These are phyloP conservation scores for Tetracladium maxilliforme DNA, from an alignment of 2,329 filamentous ascomycete species.

Conservation along the genomic window DNA sequence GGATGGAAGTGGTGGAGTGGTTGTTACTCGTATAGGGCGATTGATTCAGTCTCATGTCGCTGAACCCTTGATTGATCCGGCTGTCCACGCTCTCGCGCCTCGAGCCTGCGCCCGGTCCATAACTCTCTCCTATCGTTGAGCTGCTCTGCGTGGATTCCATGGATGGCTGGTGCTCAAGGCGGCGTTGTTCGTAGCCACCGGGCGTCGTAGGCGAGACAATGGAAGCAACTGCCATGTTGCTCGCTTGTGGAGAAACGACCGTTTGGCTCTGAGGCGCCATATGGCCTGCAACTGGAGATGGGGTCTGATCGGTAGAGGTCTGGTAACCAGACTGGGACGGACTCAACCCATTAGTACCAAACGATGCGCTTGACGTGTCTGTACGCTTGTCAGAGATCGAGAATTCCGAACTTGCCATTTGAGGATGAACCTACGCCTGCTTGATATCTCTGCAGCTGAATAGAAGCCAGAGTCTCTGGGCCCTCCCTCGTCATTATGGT, in stretches of 20 bases:
- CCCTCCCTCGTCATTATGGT: too few relatives aligned
- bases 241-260: slow-evolving; percentile 37
- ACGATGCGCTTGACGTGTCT: too few relatives aligned
- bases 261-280: slow-evolving; percentile 27
- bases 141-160: slow-evolving; percentile 25
- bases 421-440: too few relatives aligned
- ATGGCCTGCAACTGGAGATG: slow-evolving; percentile 34
- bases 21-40: slow-evolving; percentile 68
- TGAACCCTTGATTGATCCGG: slow-evolving; percentile 58
- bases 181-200: slow-evolving; percentile 13
- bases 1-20: slow-evolving; percentile 61
- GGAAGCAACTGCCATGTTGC: slow-evolving; percentile 51
- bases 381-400: too few relatives aligned
- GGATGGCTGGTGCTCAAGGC: slow-evolving; percentile 17
- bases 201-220: slow-evolving; percentile 47
- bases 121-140: slow-evolving; percentile 13
- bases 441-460: too few relatives aligned
- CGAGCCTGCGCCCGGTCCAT: slow-evolving; percentile 16
- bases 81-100: slow-evolving; percentile 70
- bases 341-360: slow-evolving; percentile 19
- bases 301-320: slow-evolving; percentile 41
- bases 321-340: slow-evolving; percentile 32
- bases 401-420: too few relatives aligned
- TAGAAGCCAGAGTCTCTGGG: too few relatives aligned
- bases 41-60: slow-evolving; percentile 49